These are phyloP conservation scores for Rhizoclosmatium sp. DNA, from an alignment of 192 early-diverging fungal species.

Conservation along the genomic window DNA sequence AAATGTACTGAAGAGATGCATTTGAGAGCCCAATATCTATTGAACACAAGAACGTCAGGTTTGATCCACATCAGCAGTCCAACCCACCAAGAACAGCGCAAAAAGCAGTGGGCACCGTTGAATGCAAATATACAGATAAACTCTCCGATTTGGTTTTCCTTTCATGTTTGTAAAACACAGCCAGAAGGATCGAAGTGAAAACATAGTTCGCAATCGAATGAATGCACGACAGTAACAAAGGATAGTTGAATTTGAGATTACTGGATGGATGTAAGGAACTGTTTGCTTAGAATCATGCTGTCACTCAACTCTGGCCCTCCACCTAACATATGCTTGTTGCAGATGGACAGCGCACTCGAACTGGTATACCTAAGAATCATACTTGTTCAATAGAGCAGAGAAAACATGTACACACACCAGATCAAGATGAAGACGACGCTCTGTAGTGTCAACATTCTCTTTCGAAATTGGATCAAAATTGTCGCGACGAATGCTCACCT, in stretches of 20 bases:
- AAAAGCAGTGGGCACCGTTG: conserved; percentile 26
- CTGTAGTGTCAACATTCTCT: neutral
- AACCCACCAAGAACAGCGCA: conserved; percentile 30
- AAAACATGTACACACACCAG: neutral
- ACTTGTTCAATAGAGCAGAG: neutral
- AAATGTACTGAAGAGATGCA: conserved; percentile 66
- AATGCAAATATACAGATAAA: neutral
- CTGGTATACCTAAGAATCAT: conserved; percentile 13
- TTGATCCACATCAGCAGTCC: neutral
- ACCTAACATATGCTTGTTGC: conserved; percentile 34
- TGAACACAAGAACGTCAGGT: neutral
- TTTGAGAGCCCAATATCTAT: conserved; percentile 44
- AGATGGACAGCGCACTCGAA: conserved; percentile 14
- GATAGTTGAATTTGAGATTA: conserved; percentile 33
- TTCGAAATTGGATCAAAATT: neutral
- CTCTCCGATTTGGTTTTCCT: neutral
- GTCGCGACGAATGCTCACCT: neutral
- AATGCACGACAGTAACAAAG: conserved; percentile 32
- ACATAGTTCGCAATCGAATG: conserved; percentile 27
- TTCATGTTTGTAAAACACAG: neutral
- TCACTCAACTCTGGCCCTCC: neutral
- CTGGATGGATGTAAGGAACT: neutral
- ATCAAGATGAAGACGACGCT: conserved; percentile 1
- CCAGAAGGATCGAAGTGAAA: conserved; percentile 7
- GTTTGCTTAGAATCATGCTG: neutral